Evolutionary conservation across 192 early-diverging fungal species (phyloP).

Genomic region (Umbelopsis ramanniana): DNA sequence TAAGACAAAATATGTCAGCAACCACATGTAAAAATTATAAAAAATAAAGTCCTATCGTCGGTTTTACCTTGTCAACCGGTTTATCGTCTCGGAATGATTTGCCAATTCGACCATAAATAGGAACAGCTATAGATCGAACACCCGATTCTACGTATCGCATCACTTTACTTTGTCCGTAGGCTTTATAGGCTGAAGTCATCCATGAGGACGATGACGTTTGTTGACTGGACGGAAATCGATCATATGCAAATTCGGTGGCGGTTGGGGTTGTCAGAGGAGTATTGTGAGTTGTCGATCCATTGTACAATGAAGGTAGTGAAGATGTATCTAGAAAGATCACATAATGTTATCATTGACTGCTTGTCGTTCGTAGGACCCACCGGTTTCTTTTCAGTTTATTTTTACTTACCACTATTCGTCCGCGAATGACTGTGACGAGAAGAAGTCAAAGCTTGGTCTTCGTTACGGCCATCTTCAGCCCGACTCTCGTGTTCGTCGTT

Average conservation of each 20-base stretch:
- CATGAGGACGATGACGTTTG: background rate
- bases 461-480: background rate
- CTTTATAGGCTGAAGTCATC: constrained; percentile 18
- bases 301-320: constrained; percentile 3
- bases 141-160: constrained; percentile 21
- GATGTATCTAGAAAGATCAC: background rate
- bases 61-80: constrained; percentile 17
- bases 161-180: constrained; percentile 6
- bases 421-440: background rate
- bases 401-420: constrained; percentile 9
- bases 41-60: background rate
- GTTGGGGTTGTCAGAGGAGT: constrained; percentile 17
- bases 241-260: constrained; percentile 10
- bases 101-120: constrained; percentile 20
- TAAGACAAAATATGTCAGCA: constrained; percentile 11
- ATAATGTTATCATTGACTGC: background rate
- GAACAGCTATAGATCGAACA: constrained; percentile 14
- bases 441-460: background rate
- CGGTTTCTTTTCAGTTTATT: background rate
- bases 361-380: background rate
- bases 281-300: constrained; percentile 11
- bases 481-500: background rate
- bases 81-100: constrained; percentile 18
- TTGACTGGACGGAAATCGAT: constrained; percentile 3
- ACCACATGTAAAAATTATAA: background rate